Base-by-base conservation (phyloP, 1,139 yeast species). In the Zygosaccharomyces pseudobailii region DNA sequence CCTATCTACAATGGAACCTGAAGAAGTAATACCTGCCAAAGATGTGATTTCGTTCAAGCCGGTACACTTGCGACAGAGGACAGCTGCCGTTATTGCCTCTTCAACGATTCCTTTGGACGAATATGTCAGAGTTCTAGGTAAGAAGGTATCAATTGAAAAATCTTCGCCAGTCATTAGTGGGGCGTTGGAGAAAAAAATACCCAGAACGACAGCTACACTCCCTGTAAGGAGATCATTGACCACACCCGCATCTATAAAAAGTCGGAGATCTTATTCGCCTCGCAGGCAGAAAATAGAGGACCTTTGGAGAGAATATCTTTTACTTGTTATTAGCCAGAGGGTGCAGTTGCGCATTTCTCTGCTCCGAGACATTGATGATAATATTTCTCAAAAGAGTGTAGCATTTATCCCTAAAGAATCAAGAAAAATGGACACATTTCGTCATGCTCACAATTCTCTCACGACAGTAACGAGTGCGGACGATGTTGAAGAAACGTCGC, bases 231-330 rank as follows among this genome's bases (percentile, higher is more conserved):
- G 51, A 36, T 40, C 49, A 23, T 30, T 45, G 24, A 39, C 51
- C 6, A 42, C 47, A n/a, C 51, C 51, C 4, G 42, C 51, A 5
- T 45, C 51, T 6, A 39, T 48, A 20, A 48, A 44, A 31, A 46
- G 35, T 34, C 34, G 51, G 31, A 24, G 47, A 13, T 40, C 46
- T 9, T 40, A 43, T 24, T 33, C 49, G 22, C 49, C 47, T 8
- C 46, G 43, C 30, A 21, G 36, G 8, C 32, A 36, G 23, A 33
- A 31, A 7, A 17, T 48, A 20, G 46, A 43, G 23, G 40, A 43
- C 10, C 27, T 48, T 5, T 49, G 52, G 52, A 42, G 32, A 28
- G 52, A 49, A 36, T 49, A 49, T 17, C 22, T 49, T 19, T 34
- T 28, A 19, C 34, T 46, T 20, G 52, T 49, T 3, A 40, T 49